Evolutionary conservation across 1,284 basidiomycete species (phyloP).

Genomic region (Kalmanozyma brasiliensis): DNA sequence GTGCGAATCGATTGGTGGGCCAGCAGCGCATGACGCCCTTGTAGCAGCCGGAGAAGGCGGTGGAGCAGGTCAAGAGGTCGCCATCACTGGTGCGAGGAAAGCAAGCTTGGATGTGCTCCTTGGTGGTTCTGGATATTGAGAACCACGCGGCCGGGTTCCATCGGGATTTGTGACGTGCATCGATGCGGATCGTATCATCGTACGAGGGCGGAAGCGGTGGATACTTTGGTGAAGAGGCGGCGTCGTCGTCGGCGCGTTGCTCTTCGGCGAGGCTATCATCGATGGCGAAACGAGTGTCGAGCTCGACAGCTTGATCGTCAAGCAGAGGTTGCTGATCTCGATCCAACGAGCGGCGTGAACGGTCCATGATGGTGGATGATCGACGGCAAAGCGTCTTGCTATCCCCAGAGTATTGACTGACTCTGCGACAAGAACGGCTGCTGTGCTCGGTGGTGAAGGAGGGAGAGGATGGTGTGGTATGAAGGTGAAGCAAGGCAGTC

Average conservation of each 20-base stretch:
- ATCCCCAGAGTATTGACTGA: too few species aligned
- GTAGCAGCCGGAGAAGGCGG: constrained; percentile 30
- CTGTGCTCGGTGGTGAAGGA: background rate
- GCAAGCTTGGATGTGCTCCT: constrained; percentile 50
- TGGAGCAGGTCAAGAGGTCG: constrained; percentile 35
- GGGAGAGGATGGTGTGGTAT: background rate
- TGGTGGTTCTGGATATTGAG: constrained; percentile 42
- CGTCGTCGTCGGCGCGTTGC: constrained; percentile 13
- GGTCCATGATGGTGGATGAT: constrained; percentile 18
- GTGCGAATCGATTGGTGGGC: constrained; percentile 55
- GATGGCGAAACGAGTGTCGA: constrained; percentile 56
- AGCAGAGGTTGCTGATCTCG: constrained; percentile 44
- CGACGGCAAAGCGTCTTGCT: background rate
- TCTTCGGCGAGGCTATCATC: constrained; percentile 45
- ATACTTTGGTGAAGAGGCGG: constrained; percentile 45
- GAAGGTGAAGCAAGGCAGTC: background rate
- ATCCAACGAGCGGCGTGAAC: constrained; percentile 23
- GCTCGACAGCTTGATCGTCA: constrained; percentile 26
- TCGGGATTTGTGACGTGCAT: constrained; percentile 17
- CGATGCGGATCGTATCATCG: constrained; percentile 44
- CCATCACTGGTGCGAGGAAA: constrained; percentile 38
- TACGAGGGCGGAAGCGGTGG: constrained; percentile 58
- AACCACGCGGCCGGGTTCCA: constrained; percentile 46
- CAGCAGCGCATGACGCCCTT: constrained; percentile 42
- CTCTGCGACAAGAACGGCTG: too few species aligned